Evolutionary conservation across 2,329 filamentous ascomycete species (phyloP), one percentile per base, ranked within the genome.

Genomic region (Pseudogymnoascus sp.): DNA sequence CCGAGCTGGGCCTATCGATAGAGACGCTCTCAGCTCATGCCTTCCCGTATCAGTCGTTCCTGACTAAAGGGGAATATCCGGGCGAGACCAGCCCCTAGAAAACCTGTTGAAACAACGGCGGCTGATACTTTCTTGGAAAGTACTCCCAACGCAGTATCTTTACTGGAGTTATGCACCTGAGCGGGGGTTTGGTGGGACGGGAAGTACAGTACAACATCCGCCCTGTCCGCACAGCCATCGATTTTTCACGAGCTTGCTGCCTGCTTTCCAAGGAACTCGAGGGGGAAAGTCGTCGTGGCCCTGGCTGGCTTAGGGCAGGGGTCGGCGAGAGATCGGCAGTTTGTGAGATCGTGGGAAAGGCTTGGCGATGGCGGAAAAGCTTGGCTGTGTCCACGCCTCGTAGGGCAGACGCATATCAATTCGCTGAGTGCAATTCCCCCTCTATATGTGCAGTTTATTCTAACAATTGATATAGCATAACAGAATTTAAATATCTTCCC

Each of bases 91-190:
- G 49, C 5, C 28, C 28, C 49, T 55, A 55, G 7, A 9, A 31
- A 33, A 7, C 28, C 25, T 33, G n/a, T 55, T 55, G 28, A 55
- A 55, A 55, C 49, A 5, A 33, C n/a, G 49, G 49, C 5, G 49
- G n/a, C 16, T 55, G 9, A 31, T 55, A 55, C 49, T 55, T 55
- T 1, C 4, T 18, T 31, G 25, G n/a, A 55, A 55, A 55, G 49
- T 55, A 55, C 49, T 33, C 28, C 49, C n/a, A 18, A 55, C 5
- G n/a, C 28, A 12, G 25, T 18, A 18, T 55, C 49, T 55, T 33
- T 55, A 55, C 25, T 55, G 49, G 49, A 52, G 25, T 33, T 55
- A 55, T 55, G 49, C 49, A 55, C 25, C 28, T 18, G n/a, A 55
- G 49, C 49, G 49, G 49, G 28, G 49, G n/a, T 33, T 1, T 1